These are phyloP conservation scores for Solanum tarijense DNA, from an alignment of 257 asterid genomes.

Conservation along the genomic window DNA sequence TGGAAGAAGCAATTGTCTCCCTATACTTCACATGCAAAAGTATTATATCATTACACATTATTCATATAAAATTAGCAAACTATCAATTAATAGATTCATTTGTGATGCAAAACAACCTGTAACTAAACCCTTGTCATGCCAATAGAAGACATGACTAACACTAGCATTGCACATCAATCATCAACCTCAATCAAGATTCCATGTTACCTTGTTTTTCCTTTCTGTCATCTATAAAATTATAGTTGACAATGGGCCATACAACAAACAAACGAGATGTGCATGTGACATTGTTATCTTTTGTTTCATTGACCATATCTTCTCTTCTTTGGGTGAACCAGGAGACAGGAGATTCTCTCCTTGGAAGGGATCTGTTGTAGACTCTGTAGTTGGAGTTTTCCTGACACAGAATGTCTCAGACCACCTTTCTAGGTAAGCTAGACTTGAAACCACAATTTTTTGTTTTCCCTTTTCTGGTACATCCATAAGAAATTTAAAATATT, in stretches of 20 bases:
- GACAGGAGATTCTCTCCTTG: slow-evolving; percentile 49
- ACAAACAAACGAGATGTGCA: neutral
- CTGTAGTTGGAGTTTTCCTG: slow-evolving; percentile 48
- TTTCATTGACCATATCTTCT: neutral
- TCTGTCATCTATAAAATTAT: neutral
- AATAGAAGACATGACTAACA: neutral
- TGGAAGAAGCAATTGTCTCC: neutral
- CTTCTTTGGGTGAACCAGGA: slow-evolving; percentile 15
- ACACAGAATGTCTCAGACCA: slow-evolving; percentile 57
- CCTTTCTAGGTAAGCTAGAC: slow-evolving; percentile 34
- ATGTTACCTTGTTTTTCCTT: neutral
- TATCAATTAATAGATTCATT: neutral
- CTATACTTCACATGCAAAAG: neutral
- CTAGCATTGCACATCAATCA: neutral
- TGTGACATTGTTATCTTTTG: neutral
- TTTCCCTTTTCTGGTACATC: neutral
- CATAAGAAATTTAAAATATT: neutral
- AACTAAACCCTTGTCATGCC: neutral
- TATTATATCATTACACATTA: neutral
- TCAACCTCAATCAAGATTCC: neutral
- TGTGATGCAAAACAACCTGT: neutral
- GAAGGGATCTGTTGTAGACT: slow-evolving; percentile 55
- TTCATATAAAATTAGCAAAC: neutral
- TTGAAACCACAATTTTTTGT: neutral
- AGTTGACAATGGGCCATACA: neutral